Conservation (phyloP, 2,329 filamentous ascomycete species). For the Penicillium sp. region DNA sequence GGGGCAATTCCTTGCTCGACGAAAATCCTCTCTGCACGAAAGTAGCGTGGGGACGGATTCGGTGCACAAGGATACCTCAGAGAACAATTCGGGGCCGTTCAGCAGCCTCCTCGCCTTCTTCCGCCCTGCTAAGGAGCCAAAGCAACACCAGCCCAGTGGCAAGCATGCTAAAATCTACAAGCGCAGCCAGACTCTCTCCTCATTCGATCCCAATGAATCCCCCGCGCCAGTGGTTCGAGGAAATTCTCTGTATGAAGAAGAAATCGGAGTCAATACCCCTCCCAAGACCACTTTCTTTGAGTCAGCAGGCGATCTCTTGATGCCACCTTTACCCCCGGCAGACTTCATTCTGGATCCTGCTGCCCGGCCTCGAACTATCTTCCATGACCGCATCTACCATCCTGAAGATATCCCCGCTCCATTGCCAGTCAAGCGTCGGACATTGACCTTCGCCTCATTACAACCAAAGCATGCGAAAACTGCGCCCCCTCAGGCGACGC, state of each 20-base stretch:
- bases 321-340: conserved; percentile 79
- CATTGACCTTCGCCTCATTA: conserved; percentile 42
- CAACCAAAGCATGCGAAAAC: conserved; percentile 26
- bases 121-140: conserved; percentile 53
- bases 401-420: conserved; percentile 89
- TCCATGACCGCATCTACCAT: conserved; percentile 95
- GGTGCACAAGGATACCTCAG: conserved; percentile 21
- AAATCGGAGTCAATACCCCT: conserved; percentile 65
- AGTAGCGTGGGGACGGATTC: conserved; percentile 13
- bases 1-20: conserved; percentile 26
- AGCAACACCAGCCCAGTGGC: conserved; percentile 34
- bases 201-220: conserved; percentile 28
- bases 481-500: conserved; percentile 11
- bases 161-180: conserved; percentile 67
- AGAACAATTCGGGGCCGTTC: conserved; percentile 55
- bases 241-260: conserved; percentile 55
- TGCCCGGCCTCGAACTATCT: conserved; percentile 83
- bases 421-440: conserved; percentile 52
- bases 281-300: conserved; percentile 94
- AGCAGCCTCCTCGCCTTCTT: conserved; percentile 75
- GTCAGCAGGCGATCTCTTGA: conserved; percentile 87
- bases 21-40: conserved; percentile 19
- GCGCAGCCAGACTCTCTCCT: conserved; percentile 71
- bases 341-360: conserved; percentile 84
- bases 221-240: conserved; percentile 49